Percentiles rank a stretch among this genome's conserved stretches.
phyloP scores from a whole-genome alignment of 495 filamentous ascomycete species.

The Aspergillus cavernicola region DNA sequence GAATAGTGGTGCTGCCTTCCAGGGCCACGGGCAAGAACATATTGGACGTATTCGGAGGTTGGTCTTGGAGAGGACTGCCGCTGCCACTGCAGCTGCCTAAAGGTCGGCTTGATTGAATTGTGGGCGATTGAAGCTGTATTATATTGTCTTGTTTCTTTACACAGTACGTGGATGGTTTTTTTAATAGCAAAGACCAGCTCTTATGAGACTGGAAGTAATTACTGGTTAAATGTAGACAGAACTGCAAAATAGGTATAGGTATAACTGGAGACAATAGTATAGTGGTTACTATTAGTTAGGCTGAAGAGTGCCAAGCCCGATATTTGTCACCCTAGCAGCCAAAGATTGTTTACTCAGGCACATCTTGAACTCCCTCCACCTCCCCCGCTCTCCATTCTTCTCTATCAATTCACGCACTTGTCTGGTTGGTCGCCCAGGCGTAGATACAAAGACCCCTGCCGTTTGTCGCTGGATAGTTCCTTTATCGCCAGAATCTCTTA shows the following conservation, averaged over 20 bases:
- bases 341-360: conserved; percentile 5
- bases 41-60: conserved; percentile 21
- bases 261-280: background rate
- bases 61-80: conserved; percentile 13
- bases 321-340: conserved; percentile 16
- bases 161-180: background rate
- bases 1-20: conserved; percentile 5
- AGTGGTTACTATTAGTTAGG: no score
- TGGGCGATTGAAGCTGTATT: conserved; percentile 2
- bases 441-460: no score
- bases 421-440: no score
- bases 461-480: no score
- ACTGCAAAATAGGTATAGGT: no score
- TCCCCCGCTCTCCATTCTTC: background rate
- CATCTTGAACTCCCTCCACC: background rate
- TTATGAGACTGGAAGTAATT: no score
- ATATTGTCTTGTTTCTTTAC: conserved; percentile 12
- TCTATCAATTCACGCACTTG: no score
- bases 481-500: no score
- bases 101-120: background rate
- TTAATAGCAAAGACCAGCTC: no score
- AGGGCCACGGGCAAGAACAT: conserved; percentile 19
- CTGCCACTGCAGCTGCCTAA: background rate
- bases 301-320: conserved; percentile 8
- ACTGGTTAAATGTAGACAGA: no score